Percentiles rank a stretch among this genome's conserved stretches.
These are phyloP conservation scores for Malassezia equina DNA, from an alignment of 1,284 basidiomycete genomes.

Conservation along the genomic window DNA sequence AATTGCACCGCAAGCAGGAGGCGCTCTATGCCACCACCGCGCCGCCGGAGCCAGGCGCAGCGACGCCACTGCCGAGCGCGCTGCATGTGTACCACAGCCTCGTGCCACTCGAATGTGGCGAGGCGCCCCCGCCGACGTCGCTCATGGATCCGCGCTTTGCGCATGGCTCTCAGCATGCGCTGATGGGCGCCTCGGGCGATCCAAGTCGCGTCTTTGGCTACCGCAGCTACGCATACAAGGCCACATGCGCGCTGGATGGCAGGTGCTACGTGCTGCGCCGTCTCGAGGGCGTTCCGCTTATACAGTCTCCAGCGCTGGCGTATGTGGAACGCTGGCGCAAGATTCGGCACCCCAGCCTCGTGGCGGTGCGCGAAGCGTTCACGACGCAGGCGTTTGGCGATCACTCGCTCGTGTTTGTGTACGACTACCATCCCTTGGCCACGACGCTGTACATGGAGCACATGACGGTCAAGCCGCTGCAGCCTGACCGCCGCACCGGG, in stretches of 20 bases:
- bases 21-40: conserved; percentile 54
- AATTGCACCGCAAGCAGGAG: conserved; percentile 71
- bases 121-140: conserved; percentile 20
- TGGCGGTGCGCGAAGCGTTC: conserved; percentile 81
- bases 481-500: conserved; percentile 44
- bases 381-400: conserved; percentile 88
- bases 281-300: conserved; percentile 76
- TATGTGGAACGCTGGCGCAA: conserved; percentile 78
- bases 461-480: conserved; percentile 50
- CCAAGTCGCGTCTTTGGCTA: conserved; percentile 52
- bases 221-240: conserved; percentile 71
- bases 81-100: conserved; percentile 83
- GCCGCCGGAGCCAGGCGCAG: conserved; percentile 48
- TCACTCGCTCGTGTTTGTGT: conserved; percentile 74
- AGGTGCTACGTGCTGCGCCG: conserved; percentile 67
- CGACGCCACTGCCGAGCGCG: conserved; percentile 65
- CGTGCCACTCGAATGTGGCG: conserved; percentile 59
- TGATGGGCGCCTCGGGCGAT: conserved; percentile 33
- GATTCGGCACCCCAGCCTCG: conserved; percentile 76
- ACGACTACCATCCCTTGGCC: conserved; percentile 78
- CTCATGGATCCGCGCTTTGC: conserved; percentile 34
- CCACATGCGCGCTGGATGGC: conserved; percentile 68
- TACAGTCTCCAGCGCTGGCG: conserved; percentile 61
- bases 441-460: conserved; percentile 68
- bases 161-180: conserved; percentile 23